Evolutionary conservation across 768 basidiomycete genomes (phyloP), one percentile per base, ranked within the genome.

Genomic region (Termitomyces sp.): DNA sequence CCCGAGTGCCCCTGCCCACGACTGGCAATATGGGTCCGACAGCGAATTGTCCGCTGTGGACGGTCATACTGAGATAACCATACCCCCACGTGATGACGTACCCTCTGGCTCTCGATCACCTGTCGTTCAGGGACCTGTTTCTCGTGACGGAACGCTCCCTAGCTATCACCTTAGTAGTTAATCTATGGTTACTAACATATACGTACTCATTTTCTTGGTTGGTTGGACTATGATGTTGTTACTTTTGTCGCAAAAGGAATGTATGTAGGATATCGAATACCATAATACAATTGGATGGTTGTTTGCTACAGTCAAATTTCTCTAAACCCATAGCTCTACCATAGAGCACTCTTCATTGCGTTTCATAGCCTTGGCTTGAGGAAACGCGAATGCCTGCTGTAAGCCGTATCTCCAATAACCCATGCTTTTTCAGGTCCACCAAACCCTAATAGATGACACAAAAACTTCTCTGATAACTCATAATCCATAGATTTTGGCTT

Each of bases 81-180:
- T 59, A 38, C 40, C 58, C 50, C 49, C 62, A 28, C 49, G 33
- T 46, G 41, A 55, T 53, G 38, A 43, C 23, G 49, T 16, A 16
- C 20, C 36, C 30, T 48, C 33, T 26, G 32, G 43, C 18, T 38
- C 58, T 59, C 43, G 50, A 40, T 40, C 50, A 18, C n/a, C 30
- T 54, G 40, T 38, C 46, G 61, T 66, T 5, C 63, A 65, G 47
- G 64, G 66, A 51, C 66, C 63, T 43, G 59, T 66, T 52, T 53
- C 66, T 18, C 62, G 58, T 59, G 64, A 64, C 57, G 66, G 66
- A 43, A 69, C 64, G 7, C 61, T 49, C 36, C 64, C 66, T 23
- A 47, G 59, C 38, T 69, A 69, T 63, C 51, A 64, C 50, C 63
- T 63, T 26, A 23, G 23, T 64, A 63, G 61, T 48, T 62, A 41